Base-by-base conservation (phyloP, 1,284 basidiomycete genomes). In the Ganoderma leucocontextum region DNA sequence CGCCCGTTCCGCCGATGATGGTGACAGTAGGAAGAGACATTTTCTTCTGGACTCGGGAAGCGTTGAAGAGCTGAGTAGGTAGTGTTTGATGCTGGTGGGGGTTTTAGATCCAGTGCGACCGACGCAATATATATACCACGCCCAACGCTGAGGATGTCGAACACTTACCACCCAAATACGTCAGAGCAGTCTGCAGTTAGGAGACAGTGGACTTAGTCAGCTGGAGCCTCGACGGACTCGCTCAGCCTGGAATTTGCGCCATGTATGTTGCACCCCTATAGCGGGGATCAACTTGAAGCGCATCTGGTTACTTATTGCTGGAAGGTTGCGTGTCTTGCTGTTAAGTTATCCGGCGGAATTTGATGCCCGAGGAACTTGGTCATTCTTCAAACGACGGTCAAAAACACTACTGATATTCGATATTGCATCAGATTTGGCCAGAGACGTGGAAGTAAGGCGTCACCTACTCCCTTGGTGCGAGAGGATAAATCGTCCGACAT, bases 1-100 rank as follows among this genome's bases (percentile, higher is more conserved):
- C 47, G 17, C 78, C 78, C 22, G 78, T 77, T 13, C 74, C 75
- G 29, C 78, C 78, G 52, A 72, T 71, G 67, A 79, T 73, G 35
- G 71, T 74, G 57, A 78, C 70, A 64, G 52, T 66, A 25, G 47
- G 53, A 42, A 39, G 38, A 55, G 62, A 41, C 62, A 63, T 63
- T 63, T 8, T 25, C 22, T 35, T 49, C 25, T 52, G 12, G 29
- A 29, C 39, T 39, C 9, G 9, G 2, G 13, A 15, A 19, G 10
- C 41, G 58, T 22, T 59, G 17, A 22, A 22, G 12, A 29, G 38
- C n/a, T 60, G 38, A n/a, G 39, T 22, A 5, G 47, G 13, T 42
- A 42, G 41, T 13, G 41, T 17, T 7, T 5, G 55, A 17, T 25
- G 39, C 1, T 60, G 58, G 33, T 36, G 38, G 38, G 12, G 22